Conservation (phyloP, 1,284 basidiomycete species). For the Ustilago vetiveriae region DNA sequence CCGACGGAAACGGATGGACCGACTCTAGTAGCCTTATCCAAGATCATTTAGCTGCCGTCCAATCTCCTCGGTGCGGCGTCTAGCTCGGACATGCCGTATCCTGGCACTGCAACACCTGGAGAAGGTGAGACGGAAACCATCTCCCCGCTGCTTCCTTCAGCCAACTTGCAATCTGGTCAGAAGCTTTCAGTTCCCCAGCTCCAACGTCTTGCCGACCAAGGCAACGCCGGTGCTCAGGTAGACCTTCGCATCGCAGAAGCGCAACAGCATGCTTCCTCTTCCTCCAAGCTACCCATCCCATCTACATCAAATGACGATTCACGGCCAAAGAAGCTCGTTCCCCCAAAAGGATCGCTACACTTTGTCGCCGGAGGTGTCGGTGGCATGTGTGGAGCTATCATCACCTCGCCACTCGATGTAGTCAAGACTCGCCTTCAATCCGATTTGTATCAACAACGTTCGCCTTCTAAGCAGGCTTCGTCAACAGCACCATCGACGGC, state of each 20-base stretch:
- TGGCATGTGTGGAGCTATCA: constrained; percentile 96
- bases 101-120: constrained; percentile 39
- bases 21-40: neutral
- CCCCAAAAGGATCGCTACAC: constrained; percentile 68
- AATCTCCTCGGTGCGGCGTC: neutral
- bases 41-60: neutral
- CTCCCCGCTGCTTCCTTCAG: constrained; percentile 38
- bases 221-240: constrained; percentile 43
- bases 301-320: neutral
- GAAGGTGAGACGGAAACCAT: constrained; percentile 51
- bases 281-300: constrained; percentile 7
- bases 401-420: constrained; percentile 96
- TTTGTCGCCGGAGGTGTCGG: constrained; percentile 74
- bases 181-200: constrained; percentile 22
- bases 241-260: constrained; percentile 23
- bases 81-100: constrained; percentile 38
- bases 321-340: constrained; percentile 21
- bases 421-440: constrained; percentile 98
- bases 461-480: neutral
- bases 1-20: neutral
- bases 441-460: constrained; percentile 77
- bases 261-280: constrained; percentile 24
- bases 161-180: constrained; percentile 6
- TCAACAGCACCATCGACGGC: neutral
- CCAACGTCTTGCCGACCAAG: constrained; percentile 10